Base-by-base conservation (phyloP, 768 basidiomycete species). In the Suillus occidentalis region DNA sequence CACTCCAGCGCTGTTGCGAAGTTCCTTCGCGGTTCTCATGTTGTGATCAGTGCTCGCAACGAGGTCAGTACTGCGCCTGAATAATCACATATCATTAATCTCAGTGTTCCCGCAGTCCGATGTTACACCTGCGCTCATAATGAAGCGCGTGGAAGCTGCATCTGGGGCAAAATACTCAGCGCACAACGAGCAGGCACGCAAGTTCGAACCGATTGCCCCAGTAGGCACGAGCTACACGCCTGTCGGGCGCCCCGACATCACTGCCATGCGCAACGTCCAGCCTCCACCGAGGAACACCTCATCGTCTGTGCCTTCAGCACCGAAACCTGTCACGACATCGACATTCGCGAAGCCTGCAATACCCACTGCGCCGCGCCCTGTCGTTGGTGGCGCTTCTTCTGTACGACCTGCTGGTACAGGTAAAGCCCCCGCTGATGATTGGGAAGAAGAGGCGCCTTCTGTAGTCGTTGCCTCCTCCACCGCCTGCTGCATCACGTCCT, bases 121-220 rank as follows among this genome's bases (percentile, higher is more conserved):
- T 78, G 92, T 98, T 25, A 77, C 86, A 0, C 91, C 95, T 0
- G 79, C 82, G 0, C 74, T 91, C 60, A 93, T 98, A 77, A 92
- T 93, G 87, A 87, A 87, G 64, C 87, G 91, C 52, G 87, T 97
- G n/a, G 89, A 90, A 80, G 88, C 90, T 20, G 90, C 94, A 12
- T 95, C 92, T 14, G 95, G 95, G n/a, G 87, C 94, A 0, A 93
- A 87, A 70, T 99, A 99, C 76, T 90, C 92, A 4, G 82, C 87
- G 1, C 94, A 95, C 71, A 89, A 89, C 58, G 92, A 95, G 70
- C 76, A 81, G n/a, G 75, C 90, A 0, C 87, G 90, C 64, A 88
- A 84, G 70, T 82, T 82, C 61, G 90, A 94, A 67, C 90, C 91
- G 6, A 95, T 96, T 68, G 85, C 89, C 0, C 91, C 94, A 20